Evolutionary conservation across 768 basidiomycete species (phyloP).

Genomic region (Phanerochaete carnosa): DNA sequence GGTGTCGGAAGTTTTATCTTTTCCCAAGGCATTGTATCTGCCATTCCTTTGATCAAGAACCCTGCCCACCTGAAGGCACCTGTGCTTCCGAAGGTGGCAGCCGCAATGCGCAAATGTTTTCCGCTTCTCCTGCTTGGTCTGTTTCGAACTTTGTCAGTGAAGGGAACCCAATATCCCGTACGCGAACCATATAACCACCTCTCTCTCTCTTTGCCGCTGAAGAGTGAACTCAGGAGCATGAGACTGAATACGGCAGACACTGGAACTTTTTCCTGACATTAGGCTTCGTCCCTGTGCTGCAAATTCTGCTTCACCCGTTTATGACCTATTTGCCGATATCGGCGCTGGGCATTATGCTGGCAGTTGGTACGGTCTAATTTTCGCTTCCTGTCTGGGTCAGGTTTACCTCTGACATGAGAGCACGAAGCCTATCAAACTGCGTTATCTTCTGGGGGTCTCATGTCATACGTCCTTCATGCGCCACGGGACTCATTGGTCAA

Average conservation of each 20-base stretch:
- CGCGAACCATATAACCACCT: constrained; percentile 27
- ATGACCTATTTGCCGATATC: constrained; percentile 56
- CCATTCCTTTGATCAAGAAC: constrained; percentile 71
- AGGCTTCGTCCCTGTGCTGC: constrained; percentile 71
- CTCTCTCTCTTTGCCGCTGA: neutral
- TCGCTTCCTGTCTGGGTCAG: neutral
- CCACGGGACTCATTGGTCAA: constrained; percentile 63
- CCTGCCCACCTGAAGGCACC: constrained; percentile 49
- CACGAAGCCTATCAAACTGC: constrained; percentile 68
- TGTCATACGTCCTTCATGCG: constrained; percentile 61
- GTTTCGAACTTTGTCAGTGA: constrained; percentile 79
- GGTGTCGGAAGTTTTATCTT: constrained; percentile 98
- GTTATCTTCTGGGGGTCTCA: constrained; percentile 53
- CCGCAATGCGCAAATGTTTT: constrained; percentile 51
- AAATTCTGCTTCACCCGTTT: constrained; percentile 67
- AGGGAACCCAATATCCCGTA: constrained; percentile 93
- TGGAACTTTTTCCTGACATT: constrained; percentile 99
- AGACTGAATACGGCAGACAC: constrained; percentile 92
- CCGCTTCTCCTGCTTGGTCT: constrained; percentile 75
- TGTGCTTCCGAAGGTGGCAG: constrained; percentile 46
- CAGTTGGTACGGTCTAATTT: constrained; percentile 41
- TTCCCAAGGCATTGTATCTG: constrained; percentile 91
- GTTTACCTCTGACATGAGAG: neutral
- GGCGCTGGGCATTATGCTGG: constrained; percentile 58
- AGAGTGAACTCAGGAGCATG: constrained; percentile 66